These are phyloP conservation scores for Neofusicoccum cordaticola DNA, from an alignment of 2,329 filamentous ascomycete species.

Conservation along the genomic window DNA sequence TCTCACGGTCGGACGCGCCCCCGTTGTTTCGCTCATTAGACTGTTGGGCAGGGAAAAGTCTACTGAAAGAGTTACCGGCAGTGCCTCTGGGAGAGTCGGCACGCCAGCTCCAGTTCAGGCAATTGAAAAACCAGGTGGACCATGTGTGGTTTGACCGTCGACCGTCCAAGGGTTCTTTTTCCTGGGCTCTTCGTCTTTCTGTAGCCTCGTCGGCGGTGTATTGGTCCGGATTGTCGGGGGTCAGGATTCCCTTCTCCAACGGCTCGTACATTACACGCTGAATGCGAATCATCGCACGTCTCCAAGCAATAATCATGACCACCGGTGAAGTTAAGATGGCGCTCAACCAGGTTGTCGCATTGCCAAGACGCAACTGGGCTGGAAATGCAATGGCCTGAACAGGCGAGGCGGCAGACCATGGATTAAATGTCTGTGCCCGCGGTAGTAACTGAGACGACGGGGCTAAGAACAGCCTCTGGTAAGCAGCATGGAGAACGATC, in stretches of 20 bases:
- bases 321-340: not conserved
- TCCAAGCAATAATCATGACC: conserved; percentile 11
- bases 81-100: not conserved
- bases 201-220: conserved; percentile 29
- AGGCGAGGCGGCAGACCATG: conserved; percentile 1
- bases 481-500: conserved; percentile 14
- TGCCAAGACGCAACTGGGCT: conserved; percentile 24
- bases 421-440: not conserved
- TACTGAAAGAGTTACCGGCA: not conserved
- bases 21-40: not conserved
- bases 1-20: not conserved
- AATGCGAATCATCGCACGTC: conserved; percentile 5
- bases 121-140: conserved; percentile 26
- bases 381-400: not conserved
- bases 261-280: conserved; percentile 17
- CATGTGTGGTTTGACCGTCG: conserved; percentile 25
- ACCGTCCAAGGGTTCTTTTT: conserved; percentile 15
- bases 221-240: conserved; percentile 16
- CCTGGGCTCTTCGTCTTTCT: conserved; percentile 26
- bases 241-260: conserved; percentile 8
- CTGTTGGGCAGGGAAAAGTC: not conserved
- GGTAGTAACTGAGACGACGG: conserved; percentile 7
- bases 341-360: conserved; percentile 24
- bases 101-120: conserved; percentile 28
- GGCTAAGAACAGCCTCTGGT: conserved; percentile 9